Conservation (phyloP, 805 yeast species). For the Candida stauntonica region DNA sequence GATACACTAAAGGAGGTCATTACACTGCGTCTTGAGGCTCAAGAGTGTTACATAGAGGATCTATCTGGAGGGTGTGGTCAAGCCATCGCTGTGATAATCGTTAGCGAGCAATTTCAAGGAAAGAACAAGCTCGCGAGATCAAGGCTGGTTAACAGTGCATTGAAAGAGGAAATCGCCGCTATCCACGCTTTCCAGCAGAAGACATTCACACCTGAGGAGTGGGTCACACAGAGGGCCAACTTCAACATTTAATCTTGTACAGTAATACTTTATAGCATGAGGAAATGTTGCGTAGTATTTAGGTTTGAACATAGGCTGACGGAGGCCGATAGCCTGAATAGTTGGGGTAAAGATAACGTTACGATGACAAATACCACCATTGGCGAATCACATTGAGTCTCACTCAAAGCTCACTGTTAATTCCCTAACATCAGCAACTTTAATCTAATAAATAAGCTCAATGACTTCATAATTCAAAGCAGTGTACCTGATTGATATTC, state of each 20-base stretch:
- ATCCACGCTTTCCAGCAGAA: slow-evolving; percentile 97
- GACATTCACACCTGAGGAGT: slow-evolving; percentile 83
- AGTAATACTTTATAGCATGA: no score
- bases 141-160: slow-evolving; percentile 71
- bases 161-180: slow-evolving; percentile 77
- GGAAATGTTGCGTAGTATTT: no score
- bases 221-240: slow-evolving; percentile 40
- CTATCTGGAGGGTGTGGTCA: slow-evolving; percentile 90
- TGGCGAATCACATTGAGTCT: no score
- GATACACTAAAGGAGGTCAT: slow-evolving; percentile 45
- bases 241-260: slow-evolving; percentile 21
- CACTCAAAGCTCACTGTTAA: no score
- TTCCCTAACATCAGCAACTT: no score
- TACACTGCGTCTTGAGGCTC: slow-evolving; percentile 52
- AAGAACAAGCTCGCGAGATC: slow-evolving; percentile 85
- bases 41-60: slow-evolving; percentile 68
- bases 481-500: no score
- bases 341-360: no score
- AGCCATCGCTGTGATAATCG: slow-evolving; percentile 91
- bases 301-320: no score
- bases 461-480: no score
- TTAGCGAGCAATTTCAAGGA: slow-evolving; percentile 65
- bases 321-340: no score
- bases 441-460: no score
- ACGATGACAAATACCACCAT: no score